Percentiles rank a stretch among this genome's conserved stretches.
Evolutionary conservation across 805 yeast genomes (phyloP).

Genomic region (Spathaspora sp.): DNA sequence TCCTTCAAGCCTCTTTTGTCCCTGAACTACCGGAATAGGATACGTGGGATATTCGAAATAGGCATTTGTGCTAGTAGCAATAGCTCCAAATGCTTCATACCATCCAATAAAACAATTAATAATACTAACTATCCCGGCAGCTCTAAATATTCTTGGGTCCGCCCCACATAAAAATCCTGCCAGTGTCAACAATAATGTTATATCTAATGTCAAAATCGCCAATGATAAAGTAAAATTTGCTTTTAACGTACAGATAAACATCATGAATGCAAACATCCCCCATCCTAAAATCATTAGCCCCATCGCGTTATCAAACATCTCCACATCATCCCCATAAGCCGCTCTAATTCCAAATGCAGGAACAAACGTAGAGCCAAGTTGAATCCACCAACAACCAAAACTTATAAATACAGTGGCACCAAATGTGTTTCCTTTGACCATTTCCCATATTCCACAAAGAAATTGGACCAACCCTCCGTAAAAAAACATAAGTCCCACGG

Average conservation of each 20-base stretch:
- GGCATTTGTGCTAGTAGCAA: not conserved
- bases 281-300: conserved; percentile 4
- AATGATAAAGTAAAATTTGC: not conserved
- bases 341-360: conserved; percentile 2
- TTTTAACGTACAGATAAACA: conserved; percentile 2
- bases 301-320: conserved; percentile 4
- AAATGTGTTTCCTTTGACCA: conserved; percentile 1
- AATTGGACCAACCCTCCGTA: conserved; percentile 4
- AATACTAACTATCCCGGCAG: conserved; percentile 3
- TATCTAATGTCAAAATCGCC: conserved; percentile 2
- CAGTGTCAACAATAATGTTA: conserved; percentile 1
- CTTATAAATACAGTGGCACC: conserved; percentile 3
- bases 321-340: conserved; percentile 5
- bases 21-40: conserved; percentile 1
- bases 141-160: not conserved
- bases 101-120: conserved; percentile 3
- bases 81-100: conserved; percentile 5
- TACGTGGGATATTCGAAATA: not conserved
- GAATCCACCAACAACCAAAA: conserved; percentile 4
- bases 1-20: not conserved
- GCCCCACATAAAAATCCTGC: conserved; percentile 2
- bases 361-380: conserved; percentile 2
- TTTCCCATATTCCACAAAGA: conserved; percentile 2
- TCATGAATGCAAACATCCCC: conserved; percentile 3
- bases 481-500: conserved; percentile 4